These are phyloP conservation scores for Skeletonema menzelii DNA, from an alignment of 108 stramenopile species.

Conservation along the genomic window DNA sequence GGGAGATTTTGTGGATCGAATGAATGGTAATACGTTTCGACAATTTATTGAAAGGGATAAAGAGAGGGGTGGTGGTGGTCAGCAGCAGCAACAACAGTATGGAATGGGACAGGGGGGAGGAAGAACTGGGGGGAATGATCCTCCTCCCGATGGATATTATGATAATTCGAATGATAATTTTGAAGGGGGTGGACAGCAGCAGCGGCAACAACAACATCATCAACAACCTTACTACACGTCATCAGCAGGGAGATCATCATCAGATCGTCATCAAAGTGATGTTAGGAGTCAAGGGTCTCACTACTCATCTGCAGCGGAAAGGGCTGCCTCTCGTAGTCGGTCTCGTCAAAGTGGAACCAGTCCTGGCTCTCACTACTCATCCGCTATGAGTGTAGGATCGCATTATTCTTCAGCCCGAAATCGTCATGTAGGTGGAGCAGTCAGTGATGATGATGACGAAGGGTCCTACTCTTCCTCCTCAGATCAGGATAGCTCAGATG, in stretches of 20 bases:
- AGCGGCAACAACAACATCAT: neutral
- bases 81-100: neutral
- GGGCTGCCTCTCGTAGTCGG: neutral
- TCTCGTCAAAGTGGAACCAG: neutral
- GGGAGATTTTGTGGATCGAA: neutral
- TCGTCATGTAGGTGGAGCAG: neutral
- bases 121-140: neutral
- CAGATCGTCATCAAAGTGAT: neutral
- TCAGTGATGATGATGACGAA: neutral
- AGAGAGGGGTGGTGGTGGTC: neutral
- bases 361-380: neutral
- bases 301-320: neutral
- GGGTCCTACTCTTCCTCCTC: neutral
- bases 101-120: neutral
- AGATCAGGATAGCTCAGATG: neutral
- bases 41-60: neutral
- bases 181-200: neutral
- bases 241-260: neutral
- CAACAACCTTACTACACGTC: neutral
- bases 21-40: neutral
- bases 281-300: neutral
- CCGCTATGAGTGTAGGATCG: neutral
- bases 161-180: neutral
- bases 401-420: neutral
- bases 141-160: neutral